Percentiles rank a stretch among this genome's conserved stretches.
These are phyloP conservation scores for Chamaenerion angustifolium DNA, from an alignment of 345 rosid species.

Conservation along the genomic window DNA sequence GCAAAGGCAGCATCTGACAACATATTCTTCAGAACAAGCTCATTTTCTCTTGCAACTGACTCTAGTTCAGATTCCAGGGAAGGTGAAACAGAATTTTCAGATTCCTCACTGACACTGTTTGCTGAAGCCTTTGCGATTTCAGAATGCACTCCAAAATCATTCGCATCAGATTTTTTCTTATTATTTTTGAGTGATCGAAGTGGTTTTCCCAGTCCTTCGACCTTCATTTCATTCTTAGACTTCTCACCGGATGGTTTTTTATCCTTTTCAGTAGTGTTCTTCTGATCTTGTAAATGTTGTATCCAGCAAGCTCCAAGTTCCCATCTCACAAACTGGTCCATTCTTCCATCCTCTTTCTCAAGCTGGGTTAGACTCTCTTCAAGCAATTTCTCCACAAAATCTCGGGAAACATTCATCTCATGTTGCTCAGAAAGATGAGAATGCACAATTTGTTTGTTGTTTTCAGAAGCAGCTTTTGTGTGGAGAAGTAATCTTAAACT, in stretches of 20 bases:
- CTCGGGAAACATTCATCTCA: conserved; percentile 47
- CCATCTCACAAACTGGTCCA: conserved; percentile 71
- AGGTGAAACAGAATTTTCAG: conserved; percentile 23
- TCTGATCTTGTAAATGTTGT: conserved; percentile 92
- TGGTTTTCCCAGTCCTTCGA: conserved; percentile 93
- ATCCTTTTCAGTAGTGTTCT: conserved; percentile 69
- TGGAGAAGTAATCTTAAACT: conserved; percentile 89
- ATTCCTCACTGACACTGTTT: conserved; percentile 25
- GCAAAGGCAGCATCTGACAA: conserved; percentile 69
- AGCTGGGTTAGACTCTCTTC: conserved; percentile 76
- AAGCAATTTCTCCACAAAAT: conserved; percentile 53
- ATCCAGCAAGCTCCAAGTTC: conserved; percentile 99
- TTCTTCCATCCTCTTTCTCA: conserved; percentile 43
- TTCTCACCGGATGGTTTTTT: conserved; percentile 56
- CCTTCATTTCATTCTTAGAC: conserved; percentile 72
- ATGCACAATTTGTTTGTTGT: conserved; percentile 28
- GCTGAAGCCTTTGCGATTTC: conserved; percentile 25
- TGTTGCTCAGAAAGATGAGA: conserved; percentile 33
- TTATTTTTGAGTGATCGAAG: conserved; percentile 69
- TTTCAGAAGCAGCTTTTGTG: conserved; percentile 30
- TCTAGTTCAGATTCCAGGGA: conserved; percentile 42
- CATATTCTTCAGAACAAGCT: conserved; percentile 37
- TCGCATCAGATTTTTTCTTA: conserved; percentile 56
- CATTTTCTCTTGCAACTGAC: conserved; percentile 34
- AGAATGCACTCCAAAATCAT: conserved; percentile 19